phyloP scores from a whole-genome alignment of 768 basidiomycete species.

The Lentinula lateritia region DNA sequence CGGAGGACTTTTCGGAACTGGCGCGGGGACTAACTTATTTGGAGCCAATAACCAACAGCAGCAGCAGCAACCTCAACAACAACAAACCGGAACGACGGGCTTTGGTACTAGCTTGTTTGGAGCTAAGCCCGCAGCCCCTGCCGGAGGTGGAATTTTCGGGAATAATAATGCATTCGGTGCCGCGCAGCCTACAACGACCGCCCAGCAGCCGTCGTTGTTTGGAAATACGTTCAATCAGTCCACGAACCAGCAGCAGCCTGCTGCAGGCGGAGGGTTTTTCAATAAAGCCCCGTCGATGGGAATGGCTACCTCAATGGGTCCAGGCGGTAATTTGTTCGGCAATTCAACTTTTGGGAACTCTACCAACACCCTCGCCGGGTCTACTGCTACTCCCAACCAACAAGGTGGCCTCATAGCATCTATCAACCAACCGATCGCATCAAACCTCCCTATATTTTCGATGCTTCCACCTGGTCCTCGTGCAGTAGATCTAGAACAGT shows the following conservation, averaged over 20 bases:
- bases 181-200: conserved; percentile 24
- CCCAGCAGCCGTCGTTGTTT: conserved; percentile 36
- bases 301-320: conserved; percentile 32
- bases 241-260: conserved; percentile 33
- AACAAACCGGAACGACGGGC: conserved; percentile 22
- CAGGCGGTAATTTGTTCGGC: conserved; percentile 37
- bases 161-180: conserved; percentile 36
- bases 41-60: conserved; percentile 25
- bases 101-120: conserved; percentile 35
- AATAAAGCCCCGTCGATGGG: conserved; percentile 45
- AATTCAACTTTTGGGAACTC: conserved; percentile 25
- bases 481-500: conserved; percentile 51
- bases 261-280: conserved; percentile 45
- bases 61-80: conserved; percentile 31
- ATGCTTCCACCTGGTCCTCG: conserved; percentile 72
- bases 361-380: conserved; percentile 30
- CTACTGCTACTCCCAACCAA: conserved; percentile 35
- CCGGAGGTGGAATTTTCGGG: conserved; percentile 25
- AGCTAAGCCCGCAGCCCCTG: conserved; percentile 32
- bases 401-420: conserved; percentile 74
- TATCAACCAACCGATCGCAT: conserved; percentile 78
- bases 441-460: conserved; percentile 67
- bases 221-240: conserved; percentile 44
- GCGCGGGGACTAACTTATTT: conserved; percentile 23
- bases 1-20: conserved; percentile 30